Evolutionary conservation across 805 yeast species (phyloP).

Genomic region (Yamadazyma scolyti): DNA sequence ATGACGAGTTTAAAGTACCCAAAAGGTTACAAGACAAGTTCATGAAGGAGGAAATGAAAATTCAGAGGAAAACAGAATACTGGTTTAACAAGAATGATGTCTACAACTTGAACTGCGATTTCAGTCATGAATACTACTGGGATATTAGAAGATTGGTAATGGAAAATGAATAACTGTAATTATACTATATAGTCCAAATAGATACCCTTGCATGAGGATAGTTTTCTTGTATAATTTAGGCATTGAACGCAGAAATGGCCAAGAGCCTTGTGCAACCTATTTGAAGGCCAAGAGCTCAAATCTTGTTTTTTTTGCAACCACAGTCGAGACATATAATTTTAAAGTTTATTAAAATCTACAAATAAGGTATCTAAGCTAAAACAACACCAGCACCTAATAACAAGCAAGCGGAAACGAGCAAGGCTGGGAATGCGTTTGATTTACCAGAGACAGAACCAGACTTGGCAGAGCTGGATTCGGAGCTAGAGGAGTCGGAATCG

Average conservation of each 20-base stretch:
- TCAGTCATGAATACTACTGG: slow-evolving; percentile 33
- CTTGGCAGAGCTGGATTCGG: slow-evolving; percentile 8
- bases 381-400: slow-evolving; percentile 11
- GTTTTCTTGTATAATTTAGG: no score
- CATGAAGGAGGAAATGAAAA: slow-evolving; percentile 32
- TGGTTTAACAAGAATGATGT: slow-evolving; percentile 34
- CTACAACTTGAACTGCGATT: slow-evolving; percentile 16
- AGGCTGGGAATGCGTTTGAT: slow-evolving; percentile 4
- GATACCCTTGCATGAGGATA: no score
- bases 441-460: slow-evolving; percentile 10
- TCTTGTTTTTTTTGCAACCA: no score
- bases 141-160: slow-evolving; percentile 42
- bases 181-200: no score
- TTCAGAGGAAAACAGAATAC: slow-evolving; percentile 28
- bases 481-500: slow-evolving; percentile 7
- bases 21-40: slow-evolving; percentile 27
- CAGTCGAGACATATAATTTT: no score
- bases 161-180: slow-evolving; percentile 21
- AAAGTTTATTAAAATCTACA: no score
- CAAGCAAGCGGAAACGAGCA: slow-evolving; percentile 12
- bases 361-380: slow-evolving; percentile 7
- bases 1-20: slow-evolving; percentile 21
- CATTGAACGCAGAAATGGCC: no score
- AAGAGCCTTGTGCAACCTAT: no score
- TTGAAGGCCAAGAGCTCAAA: no score